Evolutionary conservation across 805 yeast genomes (phyloP).

Genomic region (Soucietia sequanensis): DNA sequence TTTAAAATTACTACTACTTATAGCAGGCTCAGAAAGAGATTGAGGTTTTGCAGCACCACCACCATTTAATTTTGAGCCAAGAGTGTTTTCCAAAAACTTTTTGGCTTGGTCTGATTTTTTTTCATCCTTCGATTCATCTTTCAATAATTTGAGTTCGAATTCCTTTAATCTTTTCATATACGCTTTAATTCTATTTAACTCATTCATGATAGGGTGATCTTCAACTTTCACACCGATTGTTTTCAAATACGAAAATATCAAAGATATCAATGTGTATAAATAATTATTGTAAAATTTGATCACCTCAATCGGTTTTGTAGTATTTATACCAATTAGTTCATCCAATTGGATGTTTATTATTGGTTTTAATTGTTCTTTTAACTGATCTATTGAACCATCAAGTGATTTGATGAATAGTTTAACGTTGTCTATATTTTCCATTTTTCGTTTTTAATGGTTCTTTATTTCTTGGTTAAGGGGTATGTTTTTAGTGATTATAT

Average conservation of each 20-base stretch:
- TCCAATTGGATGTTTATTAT: slow-evolving; percentile 38
- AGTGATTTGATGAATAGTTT: slow-evolving; percentile 38
- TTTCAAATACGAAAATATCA: slow-evolving; percentile 59
- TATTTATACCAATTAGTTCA: slow-evolving; percentile 28
- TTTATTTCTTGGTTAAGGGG: background rate
- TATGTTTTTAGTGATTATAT: background rate
- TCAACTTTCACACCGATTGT: slow-evolving; percentile 56
- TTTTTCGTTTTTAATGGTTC: slow-evolving; percentile 12
- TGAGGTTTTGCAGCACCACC: slow-evolving; percentile 30
- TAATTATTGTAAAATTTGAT: slow-evolving; percentile 35
- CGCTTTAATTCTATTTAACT: slow-evolving; percentile 62
- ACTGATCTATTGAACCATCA: slow-evolving; percentile 32
- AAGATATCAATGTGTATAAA: slow-evolving; percentile 55
- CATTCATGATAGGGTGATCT: slow-evolving; percentile 64
- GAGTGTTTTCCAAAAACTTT: slow-evolving; percentile 44
- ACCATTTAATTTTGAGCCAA: slow-evolving; percentile 31
- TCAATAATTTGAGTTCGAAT: slow-evolving; percentile 21
- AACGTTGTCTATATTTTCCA: slow-evolving; percentile 49
- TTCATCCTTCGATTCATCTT: slow-evolving; percentile 19
- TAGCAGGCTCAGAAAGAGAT: slow-evolving; percentile 32
- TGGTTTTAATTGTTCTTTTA: slow-evolving; percentile 34
- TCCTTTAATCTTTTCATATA: slow-evolving; percentile 60
- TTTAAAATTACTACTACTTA: slow-evolving; percentile 34
- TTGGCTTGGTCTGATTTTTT: slow-evolving; percentile 43
- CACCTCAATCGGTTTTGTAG: slow-evolving; percentile 22